Evolutionary conservation across 164 flowering plant species (phyloP).

Genomic region (Umbellularia californica): DNA sequence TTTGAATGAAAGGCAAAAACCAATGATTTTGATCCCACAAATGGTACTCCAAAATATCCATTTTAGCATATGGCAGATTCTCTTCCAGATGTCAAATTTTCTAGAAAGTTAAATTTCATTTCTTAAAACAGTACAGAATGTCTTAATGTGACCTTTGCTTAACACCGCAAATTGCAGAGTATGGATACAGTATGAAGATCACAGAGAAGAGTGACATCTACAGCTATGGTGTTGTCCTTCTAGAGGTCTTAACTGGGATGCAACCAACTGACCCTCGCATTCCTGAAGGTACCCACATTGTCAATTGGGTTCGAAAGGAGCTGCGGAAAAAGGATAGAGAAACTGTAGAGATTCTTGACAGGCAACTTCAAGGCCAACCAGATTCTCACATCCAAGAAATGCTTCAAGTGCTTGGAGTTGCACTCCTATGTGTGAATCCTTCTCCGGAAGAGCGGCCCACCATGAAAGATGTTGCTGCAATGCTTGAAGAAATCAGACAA

Average conservation of each 20-base stretch:
- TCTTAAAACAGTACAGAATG: too few relatives aligned
- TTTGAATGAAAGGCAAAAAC: not conserved
- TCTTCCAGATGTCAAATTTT: not conserved
- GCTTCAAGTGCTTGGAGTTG: constrained; percentile 61
- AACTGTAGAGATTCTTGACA: constrained; percentile 38
- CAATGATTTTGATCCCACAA: too few relatives aligned
- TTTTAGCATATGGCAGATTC: not conserved
- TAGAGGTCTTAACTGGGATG: constrained; percentile 58
- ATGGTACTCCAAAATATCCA: not conserved
- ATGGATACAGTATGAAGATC: constrained; percentile 53
- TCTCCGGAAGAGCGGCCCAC: constrained; percentile 52
- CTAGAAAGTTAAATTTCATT: too few relatives aligned
- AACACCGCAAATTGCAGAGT: constrained; percentile 37
- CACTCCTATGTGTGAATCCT: constrained; percentile 47
- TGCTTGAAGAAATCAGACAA: constrained; percentile 49
- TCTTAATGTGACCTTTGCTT: not conserved
- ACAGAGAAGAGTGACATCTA: constrained; percentile 65
- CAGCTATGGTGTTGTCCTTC: constrained; percentile 62
- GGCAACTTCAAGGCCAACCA: constrained; percentile 27
- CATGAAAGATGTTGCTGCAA: constrained; percentile 54
- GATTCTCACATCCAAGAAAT: constrained; percentile 50
- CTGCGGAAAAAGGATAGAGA: constrained; percentile 25
- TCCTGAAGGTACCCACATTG: constrained; percentile 49
- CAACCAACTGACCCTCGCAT: constrained; percentile 39
- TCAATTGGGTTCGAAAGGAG: constrained; percentile 37